A percentile compares a stretch with the other conserved stretches of the same genome.
phyloP scores from a whole-genome alignment of 495 filamentous ascomycete genomes.

The Podospora pseudoanserina region DNA sequence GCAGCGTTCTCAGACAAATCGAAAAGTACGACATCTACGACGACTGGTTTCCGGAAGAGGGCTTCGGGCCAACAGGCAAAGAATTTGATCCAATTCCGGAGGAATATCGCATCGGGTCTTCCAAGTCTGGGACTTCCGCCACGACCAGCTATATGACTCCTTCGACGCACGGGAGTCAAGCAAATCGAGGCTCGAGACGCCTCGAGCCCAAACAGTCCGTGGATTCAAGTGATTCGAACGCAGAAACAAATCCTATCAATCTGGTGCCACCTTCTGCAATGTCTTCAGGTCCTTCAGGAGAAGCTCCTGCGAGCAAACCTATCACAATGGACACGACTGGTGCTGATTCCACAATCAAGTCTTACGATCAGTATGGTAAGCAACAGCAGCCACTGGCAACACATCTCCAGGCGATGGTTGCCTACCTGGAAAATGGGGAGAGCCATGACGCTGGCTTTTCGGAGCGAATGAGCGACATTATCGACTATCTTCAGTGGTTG shows the following conservation, averaged over 20 bases:
- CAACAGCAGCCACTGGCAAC: conserved; percentile 25
- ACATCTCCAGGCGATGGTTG: conserved; percentile 25
- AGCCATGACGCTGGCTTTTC: neutral
- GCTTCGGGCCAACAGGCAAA: neutral
- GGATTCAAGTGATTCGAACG: no score
- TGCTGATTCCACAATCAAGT: neutral
- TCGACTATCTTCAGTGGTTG: conserved; percentile 32
- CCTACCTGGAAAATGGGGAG: conserved; percentile 34
- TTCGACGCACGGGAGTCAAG: no score
- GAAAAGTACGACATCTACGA: neutral
- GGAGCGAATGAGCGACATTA: conserved; percentile 4
- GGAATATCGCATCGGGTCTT: neutral
- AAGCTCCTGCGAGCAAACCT: neutral
- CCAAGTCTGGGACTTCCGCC: no score
- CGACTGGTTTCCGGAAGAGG: neutral
- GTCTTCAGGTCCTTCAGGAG: no score
- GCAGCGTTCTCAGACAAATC: neutral
- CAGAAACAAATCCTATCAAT: no score
- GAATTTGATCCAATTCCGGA: neutral
- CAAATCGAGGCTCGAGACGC: no score
- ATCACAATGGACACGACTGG: neutral
- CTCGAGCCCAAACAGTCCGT: no score
- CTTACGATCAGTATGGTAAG: neutral
- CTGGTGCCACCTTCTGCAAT: no score
- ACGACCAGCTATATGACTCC: no score